Percentiles rank a stretch among this genome's conserved stretches.
Evolutionary conservation across 2,329 filamentous ascomycete species (phyloP).

Genomic region (Hypoxylon sp.): DNA sequence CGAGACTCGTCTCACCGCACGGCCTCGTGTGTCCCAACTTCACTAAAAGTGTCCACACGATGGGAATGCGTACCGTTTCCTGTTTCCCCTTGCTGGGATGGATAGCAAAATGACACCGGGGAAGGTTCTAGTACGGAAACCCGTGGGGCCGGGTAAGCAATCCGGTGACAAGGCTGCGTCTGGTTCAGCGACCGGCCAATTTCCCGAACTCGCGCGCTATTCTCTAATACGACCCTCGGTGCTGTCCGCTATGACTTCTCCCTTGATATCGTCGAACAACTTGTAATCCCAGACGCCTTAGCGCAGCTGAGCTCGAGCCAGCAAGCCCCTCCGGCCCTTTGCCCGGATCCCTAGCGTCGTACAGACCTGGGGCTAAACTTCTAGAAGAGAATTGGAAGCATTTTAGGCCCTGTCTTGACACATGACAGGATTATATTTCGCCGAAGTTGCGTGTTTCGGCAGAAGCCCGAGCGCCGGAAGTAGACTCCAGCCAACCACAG

Average conservation of each 20-base stretch:
- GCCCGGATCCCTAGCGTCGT: not conserved
- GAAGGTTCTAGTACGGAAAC: conserved; percentile 24
- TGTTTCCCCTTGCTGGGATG: conserved; percentile 18
- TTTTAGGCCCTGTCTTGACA: conserved; percentile 9
- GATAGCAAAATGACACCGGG: conserved; percentile 27
- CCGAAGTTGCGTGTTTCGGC: conserved; percentile 29
- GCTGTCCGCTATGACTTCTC: conserved; percentile 23
- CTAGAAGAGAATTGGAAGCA: conserved; percentile 38
- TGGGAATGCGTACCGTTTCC: conserved; percentile 22
- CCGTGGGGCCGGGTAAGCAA: conserved; percentile 33
- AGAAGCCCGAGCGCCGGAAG: too few relatives aligned
- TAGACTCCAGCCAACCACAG: conserved; percentile 18
- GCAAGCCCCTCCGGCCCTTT: not conserved
- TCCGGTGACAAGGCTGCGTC: conserved; percentile 33
- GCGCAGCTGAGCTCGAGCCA: conserved; percentile 5
- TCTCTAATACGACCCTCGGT: conserved; percentile 27
- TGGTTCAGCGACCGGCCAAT: conserved; percentile 22
- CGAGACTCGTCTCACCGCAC: conserved; percentile 31
- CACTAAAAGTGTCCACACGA: conserved; percentile 25
- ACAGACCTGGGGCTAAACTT: conserved; percentile 8
- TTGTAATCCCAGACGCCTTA: conserved; percentile 2
- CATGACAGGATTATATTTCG: conserved; percentile 23
- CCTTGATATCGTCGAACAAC: conserved; percentile 3
- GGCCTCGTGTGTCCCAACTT: conserved; percentile 27
- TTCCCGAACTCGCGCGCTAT: conserved; percentile 23